Percentiles rank a stretch among this genome's conserved stretches.
phyloP scores from a whole-genome alignment of 2,329 filamentous ascomycete genomes.

The Botrytis cinerea region DNA sequence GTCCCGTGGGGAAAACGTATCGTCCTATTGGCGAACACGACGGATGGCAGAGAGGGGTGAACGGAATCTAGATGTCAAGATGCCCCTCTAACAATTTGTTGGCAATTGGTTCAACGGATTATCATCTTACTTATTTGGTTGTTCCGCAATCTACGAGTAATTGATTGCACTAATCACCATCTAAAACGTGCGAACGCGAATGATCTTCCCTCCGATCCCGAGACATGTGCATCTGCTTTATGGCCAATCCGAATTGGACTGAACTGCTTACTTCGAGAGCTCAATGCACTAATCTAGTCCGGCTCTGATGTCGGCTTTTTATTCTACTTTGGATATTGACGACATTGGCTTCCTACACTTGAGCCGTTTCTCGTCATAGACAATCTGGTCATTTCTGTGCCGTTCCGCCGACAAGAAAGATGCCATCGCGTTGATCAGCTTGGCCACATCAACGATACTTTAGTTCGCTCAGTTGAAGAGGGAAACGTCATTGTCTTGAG shows the following conservation, averaged over 20 bases:
- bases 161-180: background rate
- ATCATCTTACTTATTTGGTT: background rate
- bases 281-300: background rate
- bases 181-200: background rate
- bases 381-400: background rate
- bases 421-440: background rate
- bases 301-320: background rate
- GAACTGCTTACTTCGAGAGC: background rate
- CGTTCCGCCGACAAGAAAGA: background rate
- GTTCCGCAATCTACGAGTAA: background rate
- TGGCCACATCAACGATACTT: background rate
- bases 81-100: background rate
- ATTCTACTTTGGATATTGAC: background rate
- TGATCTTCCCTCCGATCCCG: background rate
- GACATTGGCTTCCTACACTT: background rate
- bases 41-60: background rate
- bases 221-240: background rate
- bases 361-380: no score
- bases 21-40: constrained; percentile 5
- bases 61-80: background rate
- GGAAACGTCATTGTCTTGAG: background rate
- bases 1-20: constrained; percentile 4
- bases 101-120: background rate
- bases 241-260: background rate
- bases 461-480: background rate